These are phyloP conservation scores for Telfairia occidentalis DNA, from an alignment of 331 rosid genomes.

Conservation along the genomic window DNA sequence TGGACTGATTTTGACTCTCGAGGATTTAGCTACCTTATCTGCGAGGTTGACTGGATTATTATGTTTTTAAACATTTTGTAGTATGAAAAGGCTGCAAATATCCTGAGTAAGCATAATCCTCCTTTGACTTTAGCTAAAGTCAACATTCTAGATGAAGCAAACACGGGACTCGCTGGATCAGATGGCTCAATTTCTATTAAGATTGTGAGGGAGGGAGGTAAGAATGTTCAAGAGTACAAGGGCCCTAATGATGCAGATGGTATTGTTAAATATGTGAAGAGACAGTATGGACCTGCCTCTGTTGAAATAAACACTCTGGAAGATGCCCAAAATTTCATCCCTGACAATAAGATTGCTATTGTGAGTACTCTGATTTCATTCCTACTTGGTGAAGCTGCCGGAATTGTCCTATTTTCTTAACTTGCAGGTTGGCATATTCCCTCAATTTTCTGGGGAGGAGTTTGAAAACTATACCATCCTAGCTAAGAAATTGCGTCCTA, in stretches of 20 bases:
- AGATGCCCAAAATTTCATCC: constrained; percentile 42
- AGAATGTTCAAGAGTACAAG: constrained; percentile 61
- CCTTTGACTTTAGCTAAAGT: constrained; percentile 67
- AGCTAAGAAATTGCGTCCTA: constrained; percentile 76
- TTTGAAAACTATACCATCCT: constrained; percentile 46
- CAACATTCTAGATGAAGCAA: constrained; percentile 60
- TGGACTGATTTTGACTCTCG: not conserved
- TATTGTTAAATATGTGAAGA: constrained; percentile 66
- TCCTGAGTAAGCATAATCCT: constrained; percentile 62
- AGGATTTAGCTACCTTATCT: not conserved
- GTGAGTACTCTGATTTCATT: constrained; percentile 34
- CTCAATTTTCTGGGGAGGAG: constrained; percentile 68
- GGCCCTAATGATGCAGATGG: constrained; percentile 90
- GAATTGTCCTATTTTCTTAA: not conserved
- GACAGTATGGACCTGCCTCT: constrained; percentile 79
- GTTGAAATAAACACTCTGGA: constrained; percentile 56
- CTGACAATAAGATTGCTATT: constrained; percentile 50
- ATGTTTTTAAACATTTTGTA: constrained; percentile 13
- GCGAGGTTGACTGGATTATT: not conserved
- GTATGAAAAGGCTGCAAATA: constrained; percentile 76
- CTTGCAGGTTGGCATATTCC: constrained; percentile 76
- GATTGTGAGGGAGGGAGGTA: constrained; percentile 79
- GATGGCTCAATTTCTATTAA: constrained; percentile 63
- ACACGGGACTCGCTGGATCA: constrained; percentile 48
- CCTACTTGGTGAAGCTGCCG: not conserved